A percentile compares a stretch with the other conserved stretches of the same genome.
These are phyloP conservation scores for Noccaea bulbosa DNA, from an alignment of 345 rosid species.

Conservation along the genomic window DNA sequence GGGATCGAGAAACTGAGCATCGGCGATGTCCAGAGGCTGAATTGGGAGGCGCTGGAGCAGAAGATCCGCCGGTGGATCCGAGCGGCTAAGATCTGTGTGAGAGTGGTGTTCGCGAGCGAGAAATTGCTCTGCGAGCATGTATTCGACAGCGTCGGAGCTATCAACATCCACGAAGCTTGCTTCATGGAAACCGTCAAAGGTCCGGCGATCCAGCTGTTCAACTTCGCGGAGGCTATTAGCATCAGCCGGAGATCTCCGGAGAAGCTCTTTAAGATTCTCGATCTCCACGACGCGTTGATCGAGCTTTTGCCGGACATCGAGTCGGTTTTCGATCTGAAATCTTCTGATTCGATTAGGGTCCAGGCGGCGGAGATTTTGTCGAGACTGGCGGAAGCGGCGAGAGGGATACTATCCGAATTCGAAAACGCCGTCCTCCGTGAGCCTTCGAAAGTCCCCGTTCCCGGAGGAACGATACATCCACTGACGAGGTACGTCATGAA, in stretches of 20 bases:
- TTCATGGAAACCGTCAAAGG: slow-evolving; percentile 95
- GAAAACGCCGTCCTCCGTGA: slow-evolving; percentile 85
- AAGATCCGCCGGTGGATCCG: slow-evolving; percentile 92
- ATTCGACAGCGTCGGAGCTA: slow-evolving; percentile 64
- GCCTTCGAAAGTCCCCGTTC: slow-evolving; percentile 80
- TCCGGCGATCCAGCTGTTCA: slow-evolving; percentile 84
- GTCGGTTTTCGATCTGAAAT: slow-evolving; percentile 72
- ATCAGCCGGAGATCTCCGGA: slow-evolving; percentile 92
- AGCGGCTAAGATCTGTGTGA: slow-evolving; percentile 76
- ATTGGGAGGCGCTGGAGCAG: slow-evolving; percentile 80
- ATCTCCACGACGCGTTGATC: slow-evolving; percentile 81
- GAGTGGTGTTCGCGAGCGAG: slow-evolving; percentile 87
- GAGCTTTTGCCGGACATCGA: slow-evolving; percentile 84
- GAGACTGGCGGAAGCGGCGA: slow-evolving; percentile 85
- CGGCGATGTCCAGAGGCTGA: slow-evolving; percentile 90
- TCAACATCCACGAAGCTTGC: slow-evolving; percentile 81
- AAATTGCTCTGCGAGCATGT: slow-evolving; percentile 82
- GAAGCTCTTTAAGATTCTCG: slow-evolving; percentile 88
- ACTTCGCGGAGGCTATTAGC: slow-evolving; percentile 93
- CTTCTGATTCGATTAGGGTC: slow-evolving; percentile 72
- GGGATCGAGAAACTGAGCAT: slow-evolving; percentile 91
- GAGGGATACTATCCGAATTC: slow-evolving; percentile 90
- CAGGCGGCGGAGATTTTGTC: slow-evolving; percentile 95
- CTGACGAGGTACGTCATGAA: slow-evolving; percentile 98
- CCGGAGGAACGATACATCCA: slow-evolving; percentile 96